phyloP scores from a whole-genome alignment of 2,329 filamentous ascomycete genomes.

The Phialocephala sp. region DNA sequence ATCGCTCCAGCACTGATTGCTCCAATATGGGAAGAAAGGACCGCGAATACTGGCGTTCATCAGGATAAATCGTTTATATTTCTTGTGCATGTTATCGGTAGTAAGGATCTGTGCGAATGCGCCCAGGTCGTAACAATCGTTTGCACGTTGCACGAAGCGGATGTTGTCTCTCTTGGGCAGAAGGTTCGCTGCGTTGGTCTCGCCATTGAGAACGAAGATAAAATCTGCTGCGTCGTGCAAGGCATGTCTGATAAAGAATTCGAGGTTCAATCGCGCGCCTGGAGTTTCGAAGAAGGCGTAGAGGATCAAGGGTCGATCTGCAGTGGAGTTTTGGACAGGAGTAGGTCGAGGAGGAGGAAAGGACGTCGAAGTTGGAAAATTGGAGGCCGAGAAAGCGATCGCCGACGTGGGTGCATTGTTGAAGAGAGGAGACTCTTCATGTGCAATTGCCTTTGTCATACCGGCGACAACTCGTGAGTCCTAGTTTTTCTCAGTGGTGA shows the following conservation, averaged over 20 bases:
- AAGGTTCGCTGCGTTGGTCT: conserved; percentile 29
- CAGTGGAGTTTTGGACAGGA: background rate
- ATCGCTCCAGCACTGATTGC: conserved; percentile 39
- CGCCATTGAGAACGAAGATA: conserved; percentile 40
- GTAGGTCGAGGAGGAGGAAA: conserved; percentile 3
- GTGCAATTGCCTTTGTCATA: background rate
- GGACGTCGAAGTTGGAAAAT: conserved; percentile 1
- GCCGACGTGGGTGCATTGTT: background rate
- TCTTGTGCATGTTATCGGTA: conserved; percentile 35
- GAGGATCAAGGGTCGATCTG: conserved; percentile 36
- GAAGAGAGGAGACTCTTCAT: background rate
- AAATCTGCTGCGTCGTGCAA: conserved; percentile 39
- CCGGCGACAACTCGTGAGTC: background rate
- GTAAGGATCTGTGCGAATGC: conserved; percentile 37
- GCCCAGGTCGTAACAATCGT: conserved; percentile 41
- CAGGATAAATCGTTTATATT: conserved; percentile 38
- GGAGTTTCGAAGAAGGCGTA: conserved; percentile 39
- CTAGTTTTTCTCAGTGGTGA: background rate
- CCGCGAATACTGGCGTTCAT: conserved; percentile 41
- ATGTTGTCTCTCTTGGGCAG: conserved; percentile 36
- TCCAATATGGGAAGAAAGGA: conserved; percentile 40
- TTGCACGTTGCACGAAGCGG: conserved; percentile 30
- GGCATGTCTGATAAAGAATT: conserved; percentile 39
- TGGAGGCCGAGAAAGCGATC: background rate
- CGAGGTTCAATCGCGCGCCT: conserved; percentile 34